Conservation (phyloP, 2,329 filamentous ascomycete genomes). For the Xylaria sp. region DNA sequence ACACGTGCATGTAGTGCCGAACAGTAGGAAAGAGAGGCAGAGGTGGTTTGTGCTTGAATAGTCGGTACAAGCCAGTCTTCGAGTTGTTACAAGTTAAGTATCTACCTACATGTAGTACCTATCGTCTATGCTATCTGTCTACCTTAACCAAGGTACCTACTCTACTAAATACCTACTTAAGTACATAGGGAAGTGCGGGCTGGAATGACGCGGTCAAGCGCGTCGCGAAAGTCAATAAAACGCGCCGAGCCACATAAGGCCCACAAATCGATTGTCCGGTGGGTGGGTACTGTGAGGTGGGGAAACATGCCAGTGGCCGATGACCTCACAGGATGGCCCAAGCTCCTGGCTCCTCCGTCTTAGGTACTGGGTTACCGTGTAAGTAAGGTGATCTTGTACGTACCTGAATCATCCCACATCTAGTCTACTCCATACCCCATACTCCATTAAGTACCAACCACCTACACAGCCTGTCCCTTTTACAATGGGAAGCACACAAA, state of each 20-base stretch:
- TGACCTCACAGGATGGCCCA: neutral
- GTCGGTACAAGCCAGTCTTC: conserved; percentile 1
- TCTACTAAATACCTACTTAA: no score
- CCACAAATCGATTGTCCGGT: neutral
- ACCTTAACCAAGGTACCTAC: no score
- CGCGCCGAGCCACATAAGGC: conserved; percentile 37
- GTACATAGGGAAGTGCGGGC: conserved; percentile 24
- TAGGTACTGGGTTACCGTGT: no score
- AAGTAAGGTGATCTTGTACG: no score
- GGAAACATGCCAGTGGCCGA: neutral
- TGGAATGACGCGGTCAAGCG: conserved; percentile 28
- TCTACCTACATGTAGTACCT: no score
- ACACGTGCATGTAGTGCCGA: neutral
- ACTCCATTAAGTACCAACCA: no score
- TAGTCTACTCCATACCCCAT: no score
- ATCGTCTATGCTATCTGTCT: no score
- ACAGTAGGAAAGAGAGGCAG: neutral
- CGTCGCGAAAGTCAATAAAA: conserved; percentile 42
- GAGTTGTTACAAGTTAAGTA: no score
- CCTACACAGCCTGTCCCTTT: neutral
- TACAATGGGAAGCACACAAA: neutral
- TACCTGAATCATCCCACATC: neutral
- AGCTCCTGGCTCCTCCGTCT: no score
- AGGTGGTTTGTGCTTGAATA: neutral
- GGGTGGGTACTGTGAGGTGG: neutral